Base-by-base conservation (phyloP, 129 eudicot genomes). In the Flaveria trinervia region DNA sequence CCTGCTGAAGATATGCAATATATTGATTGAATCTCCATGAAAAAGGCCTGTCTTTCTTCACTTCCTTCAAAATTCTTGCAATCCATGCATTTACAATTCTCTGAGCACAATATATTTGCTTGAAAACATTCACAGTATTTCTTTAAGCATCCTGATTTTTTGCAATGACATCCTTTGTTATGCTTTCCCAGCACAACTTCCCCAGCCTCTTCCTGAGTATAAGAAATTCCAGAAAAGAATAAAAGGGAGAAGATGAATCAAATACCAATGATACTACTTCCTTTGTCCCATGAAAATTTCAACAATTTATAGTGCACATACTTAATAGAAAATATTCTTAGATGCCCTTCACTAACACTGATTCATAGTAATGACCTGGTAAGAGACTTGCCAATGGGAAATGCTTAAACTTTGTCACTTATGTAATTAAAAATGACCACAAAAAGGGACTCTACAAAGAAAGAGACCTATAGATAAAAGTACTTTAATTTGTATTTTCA, bases 111-210 rank as follows among this genome's bases (percentile, higher is more conserved):
- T 85, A 93, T 90, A 70, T 93, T 93, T 71, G 98, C 98, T 78
- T 93, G 98, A 54, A 90, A 93, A 75, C 98, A 93, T 71, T 93
- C 98, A 39, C 98, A 93, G 81, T 93, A 93, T 84, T 93, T 93
- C 72, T 93, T 93, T 71, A 93, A 84, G 75, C 98, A 93, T 50
- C 96, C 98, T 10, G 98, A 93, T 84, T 93, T 93, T 82, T 90
- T 93, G 92, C 98, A 93, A 62, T 93, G 92, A 79, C 98, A 93
- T 72, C 98, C 98, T 85, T 93, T 93, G 83, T 92, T 92, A 78
- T 93, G 98, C 73, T 90, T 90, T 75, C 65, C 96, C 70, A 88
- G 33, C 39, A 86, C 52, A 71, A 71, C 89, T 52, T 92, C 98
- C 74, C 96, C 91, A 49, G 86, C 80, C 33, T 93, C 96, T 83